Base-by-base conservation (phyloP, 1,284 basidiomycete species). In the Cryptococcus deneoformans region DNA sequence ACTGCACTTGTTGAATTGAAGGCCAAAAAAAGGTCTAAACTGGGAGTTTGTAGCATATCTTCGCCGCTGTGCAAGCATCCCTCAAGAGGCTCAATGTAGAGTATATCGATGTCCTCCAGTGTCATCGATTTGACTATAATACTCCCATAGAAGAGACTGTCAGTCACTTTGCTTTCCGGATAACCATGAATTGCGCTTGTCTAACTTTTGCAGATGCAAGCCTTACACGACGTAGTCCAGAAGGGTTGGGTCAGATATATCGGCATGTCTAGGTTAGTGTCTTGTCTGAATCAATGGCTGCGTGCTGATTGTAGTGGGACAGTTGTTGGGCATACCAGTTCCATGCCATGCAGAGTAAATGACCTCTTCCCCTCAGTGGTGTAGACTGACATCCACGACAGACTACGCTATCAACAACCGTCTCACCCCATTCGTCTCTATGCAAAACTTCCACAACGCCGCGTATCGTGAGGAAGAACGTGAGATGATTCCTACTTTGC, bases 1-100 rank as follows among this genome's bases (percentile, higher is more conserved):
- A 5, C 29, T 29, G 29, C 29, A 55, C 8, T 40, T 8, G 10
- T 29, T 29, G 29, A 29, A 1, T 5, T 29, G 20, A 6, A 4
- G 34, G 11, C 29, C 5, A 37, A 24, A 16, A 6, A 38, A 11
- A 0, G 11, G n/a, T 29, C 16, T 38, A 29, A 14, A 1, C 43
- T 5, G 6, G 6, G 20, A 2, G 35, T 36, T 24, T 8, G 6
- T 46, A 80, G 80, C 77, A 81, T 58, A 88, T 89, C 59, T 89
- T 89, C 59, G 85, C 85, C 38, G 80, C 83, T 2, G 84, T 90
- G 50, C 84, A 88, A 66, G 80, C 80, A 43, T 85, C 84, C 56
- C 70, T 88, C 48, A 77, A 85, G 64, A 82, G 87, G 29, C 81
- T 89, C 35, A 83, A 87, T 60, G 76, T 88, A 10, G 86, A 89